phyloP scores from a whole-genome alignment of 345 rosid genomes.

The Populus ilicifolia region DNA sequence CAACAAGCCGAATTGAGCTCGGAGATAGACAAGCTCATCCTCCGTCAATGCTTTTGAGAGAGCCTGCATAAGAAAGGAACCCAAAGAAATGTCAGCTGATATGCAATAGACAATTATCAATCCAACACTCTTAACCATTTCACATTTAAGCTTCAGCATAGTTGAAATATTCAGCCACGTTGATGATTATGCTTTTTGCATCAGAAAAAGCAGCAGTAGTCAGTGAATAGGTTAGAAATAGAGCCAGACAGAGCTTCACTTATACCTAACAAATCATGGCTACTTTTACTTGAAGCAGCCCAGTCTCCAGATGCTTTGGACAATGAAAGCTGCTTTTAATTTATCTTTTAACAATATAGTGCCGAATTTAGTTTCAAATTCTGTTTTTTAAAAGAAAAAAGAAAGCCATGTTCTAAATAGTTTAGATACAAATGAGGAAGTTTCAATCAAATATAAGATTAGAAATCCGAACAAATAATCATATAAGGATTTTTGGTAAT shows the following conservation, averaged over 20 bases:
- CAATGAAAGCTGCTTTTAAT: background rate
- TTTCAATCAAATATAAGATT: background rate
- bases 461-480: background rate
- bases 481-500: too few species aligned
- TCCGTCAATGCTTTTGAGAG: conserved; percentile 87
- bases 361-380: background rate
- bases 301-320: background rate
- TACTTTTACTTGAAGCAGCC: background rate
- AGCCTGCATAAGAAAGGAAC: conserved; percentile 48
- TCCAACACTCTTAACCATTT: background rate
- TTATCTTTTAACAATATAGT: too few species aligned
- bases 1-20: conserved; percentile 71
- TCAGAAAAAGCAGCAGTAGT: background rate
- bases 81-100: conserved; percentile 1
- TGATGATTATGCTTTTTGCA: background rate
- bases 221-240: background rate
- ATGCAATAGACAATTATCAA: background rate
- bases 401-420: background rate
- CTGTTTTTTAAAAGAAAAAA: background rate
- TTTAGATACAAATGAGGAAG: background rate
- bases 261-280: background rate
- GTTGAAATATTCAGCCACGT: background rate
- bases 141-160: background rate
- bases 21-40: conserved; percentile 71
- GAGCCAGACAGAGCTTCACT: background rate